phyloP scores from a whole-genome alignment of 306 rosid species.

The Sicyos edulis region DNA sequence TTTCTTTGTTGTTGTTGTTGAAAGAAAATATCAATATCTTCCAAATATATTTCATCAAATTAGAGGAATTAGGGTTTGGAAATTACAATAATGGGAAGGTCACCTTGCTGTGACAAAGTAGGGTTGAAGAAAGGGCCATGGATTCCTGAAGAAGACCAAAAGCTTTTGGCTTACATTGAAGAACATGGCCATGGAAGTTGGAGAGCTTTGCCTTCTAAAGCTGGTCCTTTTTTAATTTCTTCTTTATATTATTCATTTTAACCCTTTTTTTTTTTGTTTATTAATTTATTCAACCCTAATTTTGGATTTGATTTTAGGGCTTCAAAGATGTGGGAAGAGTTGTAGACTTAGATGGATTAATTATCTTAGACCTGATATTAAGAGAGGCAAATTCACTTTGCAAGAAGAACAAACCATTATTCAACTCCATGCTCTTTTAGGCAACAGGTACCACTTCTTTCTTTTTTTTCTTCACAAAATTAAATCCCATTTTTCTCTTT shows the following conservation, averaged over 20 bases:
- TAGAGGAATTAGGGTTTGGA: no score
- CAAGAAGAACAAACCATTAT: slow-evolving; percentile 98
- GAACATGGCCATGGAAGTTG: slow-evolving; percentile 99
- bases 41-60: no score
- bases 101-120: slow-evolving; percentile 97
- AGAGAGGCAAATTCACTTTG: slow-evolving; percentile 95
- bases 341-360: slow-evolving; percentile 98
- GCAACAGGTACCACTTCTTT: slow-evolving; percentile 67
- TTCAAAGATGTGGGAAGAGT: slow-evolving; percentile 97
- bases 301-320: slow-evolving; percentile 37
- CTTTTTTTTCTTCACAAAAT: no score
- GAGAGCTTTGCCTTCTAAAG: slow-evolving; percentile 95
- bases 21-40: no score
- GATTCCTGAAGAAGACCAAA: slow-evolving; percentile 99
- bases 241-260: neutral
- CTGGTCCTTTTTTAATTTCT: slow-evolving; percentile 34
- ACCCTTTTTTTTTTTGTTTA: neutral
- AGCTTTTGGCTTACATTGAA: slow-evolving; percentile 87
- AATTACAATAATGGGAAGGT: slow-evolving; percentile 63
- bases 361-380: slow-evolving; percentile 93
- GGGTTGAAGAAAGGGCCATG: slow-evolving; percentile 99
- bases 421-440: slow-evolving; percentile 97
- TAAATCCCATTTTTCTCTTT: no score
- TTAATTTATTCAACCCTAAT: neutral
- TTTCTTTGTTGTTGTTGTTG: no score